Evolutionary conservation across 169 alveolate genomes (phyloP), one percentile per base, ranked within the genome.

Genomic region (Eimeria maxima): DNA sequence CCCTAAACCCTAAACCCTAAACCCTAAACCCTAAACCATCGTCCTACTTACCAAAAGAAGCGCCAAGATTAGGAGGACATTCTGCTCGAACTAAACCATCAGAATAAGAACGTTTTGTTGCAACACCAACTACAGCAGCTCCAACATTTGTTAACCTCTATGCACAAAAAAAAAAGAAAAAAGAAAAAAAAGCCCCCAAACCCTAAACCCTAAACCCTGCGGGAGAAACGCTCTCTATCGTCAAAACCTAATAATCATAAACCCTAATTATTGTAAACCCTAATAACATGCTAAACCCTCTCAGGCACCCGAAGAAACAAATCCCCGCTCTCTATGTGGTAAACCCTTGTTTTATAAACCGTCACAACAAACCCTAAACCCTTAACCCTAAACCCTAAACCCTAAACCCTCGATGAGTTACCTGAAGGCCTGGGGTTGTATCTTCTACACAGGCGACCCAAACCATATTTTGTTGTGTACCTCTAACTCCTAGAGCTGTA

Each of bases 381-480:
- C 67, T 57, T 13, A 57, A 57, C 67, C 67, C 67, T 44, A 74
- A 74, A 74, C 87, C 87, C 87, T 74, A 74, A 74, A 74, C 63
- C 87, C 87, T 74, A 42, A 20, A 33, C 29, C 50, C 18, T 50
- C 89, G 44, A n/a, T n/a, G n/a, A 38, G 11, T 16, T 80, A 80
- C 90, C 90, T 80, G 90, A 33, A 80, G 33, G 71, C 90, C 90
- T 29, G 90, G 90, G 55, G 90, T 80, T 14, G 50, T 47, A 22
- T 44, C 71, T 4, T 80, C 90, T 1, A 80, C 90, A 22, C 90
- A 80, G 13, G 71, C 90, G 16, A 80, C 29, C 90, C 90, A 80
- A 20, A 80, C 90, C 71, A 80, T 24, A 63, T 80, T 80, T 63
- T 80, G 27, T 44, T 80, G 53, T 3, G 69, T 80, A 10, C 90